Conservation (phyloP, 148 eudicot species). For the Vaccinium corymbosum region DNA sequence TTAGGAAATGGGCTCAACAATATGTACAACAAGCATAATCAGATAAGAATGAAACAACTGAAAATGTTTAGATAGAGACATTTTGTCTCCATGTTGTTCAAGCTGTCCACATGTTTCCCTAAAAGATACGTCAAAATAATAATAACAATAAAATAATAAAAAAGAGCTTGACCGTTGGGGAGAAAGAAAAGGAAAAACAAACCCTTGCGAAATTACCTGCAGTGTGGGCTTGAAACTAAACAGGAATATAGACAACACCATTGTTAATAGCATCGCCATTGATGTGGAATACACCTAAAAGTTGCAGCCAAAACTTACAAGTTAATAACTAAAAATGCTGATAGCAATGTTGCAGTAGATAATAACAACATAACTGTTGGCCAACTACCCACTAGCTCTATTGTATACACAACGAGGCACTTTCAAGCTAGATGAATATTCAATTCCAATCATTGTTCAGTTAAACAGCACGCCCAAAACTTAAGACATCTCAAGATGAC, state of each 20-base stretch:
- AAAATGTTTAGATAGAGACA: background rate
- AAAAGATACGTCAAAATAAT: background rate
- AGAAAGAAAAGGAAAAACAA: background rate
- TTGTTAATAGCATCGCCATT: constrained; percentile 95
- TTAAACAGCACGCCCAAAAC: background rate
- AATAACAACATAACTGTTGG: background rate
- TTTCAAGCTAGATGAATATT: constrained; percentile 5
- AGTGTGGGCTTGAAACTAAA: constrained; percentile 82
- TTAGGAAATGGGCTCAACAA: background rate
- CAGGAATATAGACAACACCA: constrained; percentile 74
- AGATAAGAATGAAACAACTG: background rate
- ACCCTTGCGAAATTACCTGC: constrained; percentile 47
- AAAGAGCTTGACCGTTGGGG: background rate
- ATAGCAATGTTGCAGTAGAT: background rate
- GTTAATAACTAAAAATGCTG: background rate
- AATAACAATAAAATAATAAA: background rate
- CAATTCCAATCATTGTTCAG: background rate
- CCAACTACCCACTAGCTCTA: background rate
- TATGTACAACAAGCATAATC: background rate
- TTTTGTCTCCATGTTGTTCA: background rate
- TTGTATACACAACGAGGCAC: background rate
- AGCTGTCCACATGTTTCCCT: background rate
- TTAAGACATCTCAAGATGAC: background rate
- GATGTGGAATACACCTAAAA: constrained; percentile 91
- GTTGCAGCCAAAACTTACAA: constrained; percentile 13